Conservation (phyloP, 352 stramenopile species). For the Globisporangium camurandrum region DNA sequence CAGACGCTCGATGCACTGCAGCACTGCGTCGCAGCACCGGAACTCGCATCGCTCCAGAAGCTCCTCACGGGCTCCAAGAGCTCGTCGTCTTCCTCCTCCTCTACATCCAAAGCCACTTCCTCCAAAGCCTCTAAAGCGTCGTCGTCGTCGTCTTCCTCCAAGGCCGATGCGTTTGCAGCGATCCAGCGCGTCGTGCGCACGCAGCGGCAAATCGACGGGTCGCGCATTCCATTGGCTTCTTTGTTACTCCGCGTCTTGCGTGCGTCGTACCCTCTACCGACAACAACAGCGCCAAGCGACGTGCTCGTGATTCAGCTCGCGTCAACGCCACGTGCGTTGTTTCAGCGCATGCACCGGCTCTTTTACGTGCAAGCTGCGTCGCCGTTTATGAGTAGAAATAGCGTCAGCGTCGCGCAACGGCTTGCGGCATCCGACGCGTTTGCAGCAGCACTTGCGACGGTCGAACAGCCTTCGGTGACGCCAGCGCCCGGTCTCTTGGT, state of each 20-base stretch:
- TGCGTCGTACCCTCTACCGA: slow-evolving; percentile 26
- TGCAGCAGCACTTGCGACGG: slow-evolving; percentile 18
- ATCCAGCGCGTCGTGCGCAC: slow-evolving; percentile 44
- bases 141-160: slow-evolving; percentile 12
- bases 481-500: slow-evolving; percentile 70
- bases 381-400: slow-evolving; percentile 16
- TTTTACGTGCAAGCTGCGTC: slow-evolving; percentile 60
- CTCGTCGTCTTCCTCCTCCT: too few relatives aligned
- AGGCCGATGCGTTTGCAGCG: slow-evolving; percentile 29
- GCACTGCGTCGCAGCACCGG: slow-evolving; percentile 31
- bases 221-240: slow-evolving; percentile 45
- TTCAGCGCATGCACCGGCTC: slow-evolving; percentile 62
- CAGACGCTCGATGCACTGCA: slow-evolving; percentile 44
- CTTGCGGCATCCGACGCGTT: slow-evolving; percentile 16
- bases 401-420: not conserved
- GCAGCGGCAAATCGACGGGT: slow-evolving; percentile 66
- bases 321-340: slow-evolving; percentile 29
- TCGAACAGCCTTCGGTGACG: slow-evolving; percentile 29
- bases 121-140: slow-evolving; percentile 1
- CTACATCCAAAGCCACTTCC: too few relatives aligned
- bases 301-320: slow-evolving; percentile 46
- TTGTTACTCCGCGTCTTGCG: slow-evolving; percentile 59
- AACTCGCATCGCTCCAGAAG: slow-evolving; percentile 43
- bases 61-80: slow-evolving; percentile 43
- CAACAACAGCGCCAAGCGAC: slow-evolving; percentile 28